Evolutionary conservation across 495 filamentous ascomycete genomes (phyloP), one percentile per base, ranked within the genome.

Genomic region (Lasiosphaeris hirsuta): DNA sequence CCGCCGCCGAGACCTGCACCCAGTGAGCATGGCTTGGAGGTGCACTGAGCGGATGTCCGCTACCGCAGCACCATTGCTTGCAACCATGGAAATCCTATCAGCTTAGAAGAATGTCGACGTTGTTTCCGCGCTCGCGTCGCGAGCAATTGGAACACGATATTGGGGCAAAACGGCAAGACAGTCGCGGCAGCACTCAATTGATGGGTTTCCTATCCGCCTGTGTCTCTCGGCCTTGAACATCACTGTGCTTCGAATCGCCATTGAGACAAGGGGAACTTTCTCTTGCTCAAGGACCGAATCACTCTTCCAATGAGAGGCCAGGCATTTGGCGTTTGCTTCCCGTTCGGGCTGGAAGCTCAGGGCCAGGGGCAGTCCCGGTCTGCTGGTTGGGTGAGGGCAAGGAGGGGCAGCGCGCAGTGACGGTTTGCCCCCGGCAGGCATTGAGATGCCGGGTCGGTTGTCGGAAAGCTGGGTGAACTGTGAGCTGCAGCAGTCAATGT

Each of bases 351-450:
- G 41, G 40, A 41, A 39, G 52, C 41, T 44, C 33, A 18, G 42
- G 10, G 11, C 42, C n/a, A n/a, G 9, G 18, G 17, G 8, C 43
- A 10, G 43, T 55, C 53, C 53, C 53, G 40, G 38, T 55, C 41
- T 34, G 53, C 53, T 47, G 53, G 53, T 19, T 11, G 53, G 17
- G 41, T 30, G 51, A 34, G 30, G 23, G 2, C 5, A 30, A 30
- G 23, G 23, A 30, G 23, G 23, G 23, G 23, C 23, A 30, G 23
- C 15, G 7, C n/a, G 18, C 42, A 10, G 42, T n/a, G 19, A 9
- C n/a, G 11, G 19, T n/a, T 55, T 47, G 53, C 34, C 23, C 23
- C 53, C 53, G 53, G 53, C 53, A 55, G 53, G 41, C 53, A 55
- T 36, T 23, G 10, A 11, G 18, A 30, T 10, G 39, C 30, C 43